Conservation (phyloP, 805 yeast genomes). For the Suhomyces sp. region DNA sequence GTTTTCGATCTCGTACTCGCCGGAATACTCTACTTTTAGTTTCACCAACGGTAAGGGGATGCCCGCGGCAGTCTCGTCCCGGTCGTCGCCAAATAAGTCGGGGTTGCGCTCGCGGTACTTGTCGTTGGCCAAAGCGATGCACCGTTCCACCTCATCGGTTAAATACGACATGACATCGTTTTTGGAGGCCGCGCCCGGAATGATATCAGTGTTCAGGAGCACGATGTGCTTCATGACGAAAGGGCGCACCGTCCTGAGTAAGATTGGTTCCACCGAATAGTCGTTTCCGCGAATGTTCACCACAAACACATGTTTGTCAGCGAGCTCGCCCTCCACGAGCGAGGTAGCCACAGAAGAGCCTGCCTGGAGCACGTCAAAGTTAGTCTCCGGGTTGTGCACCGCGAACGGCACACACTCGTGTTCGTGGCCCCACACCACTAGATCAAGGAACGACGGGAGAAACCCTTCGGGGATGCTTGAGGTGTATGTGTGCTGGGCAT, state of each 20-base stretch:
- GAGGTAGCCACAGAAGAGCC: conserved; percentile 95
- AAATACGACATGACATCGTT: conserved; percentile 60
- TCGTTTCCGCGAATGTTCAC: conserved; percentile 59
- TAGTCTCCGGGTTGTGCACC: conserved; percentile 52
- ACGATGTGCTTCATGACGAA: conserved; percentile 69
- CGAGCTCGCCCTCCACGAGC: conserved; percentile 78
- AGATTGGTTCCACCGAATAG: conserved; percentile 57
- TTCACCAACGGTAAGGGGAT: conserved; percentile 81
- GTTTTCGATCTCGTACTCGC: conserved; percentile 89
- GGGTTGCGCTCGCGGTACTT: conserved; percentile 43
- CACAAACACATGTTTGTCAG: conserved; percentile 70
- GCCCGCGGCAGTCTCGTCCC: conserved; percentile 3
- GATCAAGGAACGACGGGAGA: conserved; percentile 76
- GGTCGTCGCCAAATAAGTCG: conserved; percentile 22
- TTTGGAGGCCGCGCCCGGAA: conserved; percentile 59
- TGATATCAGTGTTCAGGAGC: conserved; percentile 50
- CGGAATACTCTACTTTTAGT: conserved; percentile 81
- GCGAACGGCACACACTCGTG: conserved; percentile 87
- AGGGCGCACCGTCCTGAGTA: conserved; percentile 73
- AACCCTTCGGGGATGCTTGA: conserved; percentile 82
- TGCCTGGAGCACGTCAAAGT: conserved; percentile 81
- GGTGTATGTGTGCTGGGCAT: conserved; percentile 73
- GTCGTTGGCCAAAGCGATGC: conserved; percentile 58
- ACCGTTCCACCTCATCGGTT: conserved; percentile 58
- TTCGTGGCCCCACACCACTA: conserved; percentile 96